phyloP scores from a whole-genome alignment of 768 basidiomycete genomes.

The Lyophyllum shimeji region DNA sequence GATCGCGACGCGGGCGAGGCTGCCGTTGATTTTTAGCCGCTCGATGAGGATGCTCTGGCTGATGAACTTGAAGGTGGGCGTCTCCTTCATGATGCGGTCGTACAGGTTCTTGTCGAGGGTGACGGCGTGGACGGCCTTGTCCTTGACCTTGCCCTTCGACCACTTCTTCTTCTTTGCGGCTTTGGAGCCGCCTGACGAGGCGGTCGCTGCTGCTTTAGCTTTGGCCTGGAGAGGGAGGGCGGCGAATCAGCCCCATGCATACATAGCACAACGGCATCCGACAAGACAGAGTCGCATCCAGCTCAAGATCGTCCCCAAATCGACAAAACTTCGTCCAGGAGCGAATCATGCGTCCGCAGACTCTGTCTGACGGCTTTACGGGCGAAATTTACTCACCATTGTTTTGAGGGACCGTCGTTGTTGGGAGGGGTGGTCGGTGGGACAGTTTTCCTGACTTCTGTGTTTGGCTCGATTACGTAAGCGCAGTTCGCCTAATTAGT shows the following conservation, averaged over 20 bases:
- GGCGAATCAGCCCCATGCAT: conserved; percentile 20
- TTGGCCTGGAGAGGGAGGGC: conserved; percentile 45
- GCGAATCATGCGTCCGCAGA: not conserved
- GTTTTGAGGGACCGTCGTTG: conserved; percentile 41
- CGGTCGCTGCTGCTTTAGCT: conserved; percentile 78
- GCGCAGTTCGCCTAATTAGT: not conserved
- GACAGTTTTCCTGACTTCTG: conserved; percentile 22
- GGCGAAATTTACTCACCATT: conserved; percentile 39
- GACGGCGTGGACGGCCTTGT: conserved; percentile 98
- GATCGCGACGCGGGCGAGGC: conserved; percentile 89
- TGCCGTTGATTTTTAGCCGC: conserved; percentile 95
- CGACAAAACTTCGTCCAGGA: not conserved
- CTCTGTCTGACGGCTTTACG: conserved; percentile 1
- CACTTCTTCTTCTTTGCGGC: conserved; percentile 99
- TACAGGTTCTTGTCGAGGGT: conserved; percentile 89
- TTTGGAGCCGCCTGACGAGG: conserved; percentile 78
- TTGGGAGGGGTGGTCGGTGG: conserved; percentile 26
- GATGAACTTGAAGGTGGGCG: conserved; percentile 99
- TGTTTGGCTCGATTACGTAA: conserved; percentile 40
- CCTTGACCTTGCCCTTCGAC: conserved; percentile 99
- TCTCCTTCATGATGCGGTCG: conserved; percentile 96
- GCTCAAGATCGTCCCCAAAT: conserved; percentile 12
- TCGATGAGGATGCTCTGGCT: conserved; percentile 98
- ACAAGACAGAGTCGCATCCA: conserved; percentile 37
- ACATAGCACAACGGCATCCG: conserved; percentile 31